Conservation (phyloP, 306 rosid genomes). For the Purshia tridentata region DNA sequence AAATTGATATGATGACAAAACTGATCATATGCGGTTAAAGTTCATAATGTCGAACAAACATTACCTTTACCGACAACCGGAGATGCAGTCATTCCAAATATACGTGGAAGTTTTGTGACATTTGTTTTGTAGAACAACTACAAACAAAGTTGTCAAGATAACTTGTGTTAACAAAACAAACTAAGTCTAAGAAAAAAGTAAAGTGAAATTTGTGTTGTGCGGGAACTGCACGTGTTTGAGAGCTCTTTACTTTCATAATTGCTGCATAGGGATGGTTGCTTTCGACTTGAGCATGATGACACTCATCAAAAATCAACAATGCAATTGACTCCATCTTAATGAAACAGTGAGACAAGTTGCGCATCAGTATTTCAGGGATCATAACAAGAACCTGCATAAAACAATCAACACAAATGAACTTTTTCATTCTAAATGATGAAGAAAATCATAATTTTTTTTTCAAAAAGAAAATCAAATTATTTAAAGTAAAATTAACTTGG, state of each 20-base stretch:
- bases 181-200: slow-evolving; percentile 14
- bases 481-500: slow-evolving; percentile 4
- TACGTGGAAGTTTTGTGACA: slow-evolving; percentile 62
- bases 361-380: slow-evolving; percentile 77
- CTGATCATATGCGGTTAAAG: slow-evolving; percentile 1
- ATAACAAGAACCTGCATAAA: slow-evolving; percentile 80
- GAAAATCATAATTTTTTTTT: background rate
- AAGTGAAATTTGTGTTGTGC: slow-evolving; percentile 17
- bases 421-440: slow-evolving; percentile 15
- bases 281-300: slow-evolving; percentile 93
- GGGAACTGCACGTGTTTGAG: slow-evolving; percentile 20
- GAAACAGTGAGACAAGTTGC: slow-evolving; percentile 64
- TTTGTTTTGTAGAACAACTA: slow-evolving; percentile 56
- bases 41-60: slow-evolving; percentile 6
- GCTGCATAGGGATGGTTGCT: slow-evolving; percentile 85
- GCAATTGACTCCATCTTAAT: slow-evolving; percentile 81
- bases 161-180: slow-evolving; percentile 20
- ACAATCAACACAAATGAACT: slow-evolving; percentile 22
- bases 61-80: slow-evolving; percentile 97
- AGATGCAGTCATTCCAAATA: slow-evolving; percentile 99
- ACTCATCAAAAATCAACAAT: slow-evolving; percentile 90
- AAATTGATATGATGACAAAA: slow-evolving; percentile 10
- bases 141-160: slow-evolving; percentile 25
- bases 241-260: slow-evolving; percentile 79
- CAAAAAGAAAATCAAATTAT: background rate